Evolutionary conservation across 2,329 filamentous ascomycete species (phyloP).

Genomic region (Stemphylium lycopersici): DNA sequence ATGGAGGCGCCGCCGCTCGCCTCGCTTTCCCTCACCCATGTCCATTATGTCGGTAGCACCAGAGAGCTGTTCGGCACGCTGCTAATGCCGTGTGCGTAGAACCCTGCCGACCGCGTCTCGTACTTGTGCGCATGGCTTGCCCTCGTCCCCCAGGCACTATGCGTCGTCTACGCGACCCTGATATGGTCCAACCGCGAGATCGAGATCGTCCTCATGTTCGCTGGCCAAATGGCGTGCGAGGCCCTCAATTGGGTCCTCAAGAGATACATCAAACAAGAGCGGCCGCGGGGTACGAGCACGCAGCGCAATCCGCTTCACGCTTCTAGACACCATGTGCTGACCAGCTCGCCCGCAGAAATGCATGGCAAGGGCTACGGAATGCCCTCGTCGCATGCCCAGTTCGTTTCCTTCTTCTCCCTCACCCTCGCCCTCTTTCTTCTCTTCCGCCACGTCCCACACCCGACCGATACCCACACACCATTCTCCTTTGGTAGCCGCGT

Average conservation of each 20-base stretch:
- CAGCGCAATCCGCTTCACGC: background rate
- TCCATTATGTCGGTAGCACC: constrained; percentile 78
- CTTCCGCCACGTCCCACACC: constrained; percentile 66
- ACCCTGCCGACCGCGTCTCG: constrained; percentile 83
- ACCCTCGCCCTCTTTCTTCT: constrained; percentile 85
- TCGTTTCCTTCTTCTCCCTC: constrained; percentile 88
- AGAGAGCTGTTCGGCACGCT: constrained; percentile 6
- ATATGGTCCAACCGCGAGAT: constrained; percentile 90
- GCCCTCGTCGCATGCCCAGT: constrained; percentile 95
- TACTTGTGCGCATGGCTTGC: constrained; percentile 92
- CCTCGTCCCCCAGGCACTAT: constrained; percentile 88
- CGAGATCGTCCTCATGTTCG: constrained; percentile 88
- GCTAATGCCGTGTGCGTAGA: constrained; percentile 59
- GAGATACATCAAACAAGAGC: constrained; percentile 87
- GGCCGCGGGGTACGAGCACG: constrained; percentile 70
- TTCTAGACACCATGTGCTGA: constrained; percentile 2
- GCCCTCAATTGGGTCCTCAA: constrained; percentile 89
- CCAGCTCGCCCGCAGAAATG: constrained; percentile 58
- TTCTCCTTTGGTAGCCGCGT: constrained; percentile 68
- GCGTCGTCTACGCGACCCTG: constrained; percentile 86
- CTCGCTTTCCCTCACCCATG: constrained; percentile 92
- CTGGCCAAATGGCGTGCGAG: constrained; percentile 90
- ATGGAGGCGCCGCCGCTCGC: constrained; percentile 69
- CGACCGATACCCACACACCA: constrained; percentile 59
- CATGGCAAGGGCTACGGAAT: constrained; percentile 96